Evolutionary conservation across 192 early-diverging fungal genomes (phyloP), one percentile per base, ranked within the genome.

Genomic region (Cladochytrium replicatum): DNA sequence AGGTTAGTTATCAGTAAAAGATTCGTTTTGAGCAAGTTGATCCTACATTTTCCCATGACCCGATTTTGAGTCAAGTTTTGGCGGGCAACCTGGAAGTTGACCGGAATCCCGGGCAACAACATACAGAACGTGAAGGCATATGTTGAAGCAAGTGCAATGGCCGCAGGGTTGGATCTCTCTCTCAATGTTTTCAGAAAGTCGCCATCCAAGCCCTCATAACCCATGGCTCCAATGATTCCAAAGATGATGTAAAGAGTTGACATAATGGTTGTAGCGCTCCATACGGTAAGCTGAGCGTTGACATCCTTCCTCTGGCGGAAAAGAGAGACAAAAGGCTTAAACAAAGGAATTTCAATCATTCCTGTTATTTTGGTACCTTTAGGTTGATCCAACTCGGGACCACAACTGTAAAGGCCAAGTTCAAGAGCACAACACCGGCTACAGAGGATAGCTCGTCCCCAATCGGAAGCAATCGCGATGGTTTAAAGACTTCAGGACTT

Each of bases 341-440:
- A 17, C 26, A 24, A 30, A 34, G 43, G 15, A 19, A 23, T 40
- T 2, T 6, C 23, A 21, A 31, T 42, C 5, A 22, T 21, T 17
- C 34, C 4, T 17, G 6, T 27, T 22, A 17, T 11, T 43, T 48
- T 11, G 1, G 4, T 22, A 74, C 70, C 61, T 78, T 78, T n/a
- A 77, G 50, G 43, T 78, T 78, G 23, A 78, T 63, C 73, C 73
- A 78, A 15, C 60, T 61, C 39, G 75, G 75, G 1, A 78, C 64
- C 24, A 76, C 58, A 8, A 63, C 63, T 15, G 70, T 71, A 37
- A 66, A 67, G 1, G 74, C 67, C 48, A 77, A 52, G 53, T 76
- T 78, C 11, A 71, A 47, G 54, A 78, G 68, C 39, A 78, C 59
- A 0, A 68, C 61, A 11, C 75, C 75, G 3, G 68, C 43, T 0